Evolutionary conservation across 768 basidiomycete species (phyloP).

Genomic region (Tephrocybe sp.): DNA sequence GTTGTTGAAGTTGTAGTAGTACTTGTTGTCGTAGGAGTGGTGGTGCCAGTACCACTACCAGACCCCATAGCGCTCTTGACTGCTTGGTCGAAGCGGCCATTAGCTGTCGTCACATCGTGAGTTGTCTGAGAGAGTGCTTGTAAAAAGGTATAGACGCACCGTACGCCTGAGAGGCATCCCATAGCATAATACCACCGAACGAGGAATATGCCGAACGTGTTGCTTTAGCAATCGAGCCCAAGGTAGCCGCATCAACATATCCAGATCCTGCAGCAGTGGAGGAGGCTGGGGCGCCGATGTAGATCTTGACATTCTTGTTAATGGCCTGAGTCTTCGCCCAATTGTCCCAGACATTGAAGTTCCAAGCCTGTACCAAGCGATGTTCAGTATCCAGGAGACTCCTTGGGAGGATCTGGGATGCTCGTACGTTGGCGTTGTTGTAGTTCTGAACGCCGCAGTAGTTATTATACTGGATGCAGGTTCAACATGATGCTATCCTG

Average conservation of each 20-base stretch:
- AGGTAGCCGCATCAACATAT: conserved; percentile 43
- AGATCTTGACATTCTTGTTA: conserved; percentile 54
- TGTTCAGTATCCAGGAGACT: too few species aligned
- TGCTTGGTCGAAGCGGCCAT: conserved; percentile 39
- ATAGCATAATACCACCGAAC: conserved; percentile 56
- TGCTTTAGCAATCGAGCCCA: conserved; percentile 38
- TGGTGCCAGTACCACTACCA: conserved; percentile 13
- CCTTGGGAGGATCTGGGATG: too few species aligned
- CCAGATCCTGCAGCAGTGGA: conserved; percentile 52
- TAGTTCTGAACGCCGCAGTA: conserved; percentile 36
- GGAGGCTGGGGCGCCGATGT: conserved; percentile 56
- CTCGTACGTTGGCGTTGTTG: conserved; percentile 38
- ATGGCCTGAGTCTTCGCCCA: conserved; percentile 56
- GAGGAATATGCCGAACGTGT: conserved; percentile 48
- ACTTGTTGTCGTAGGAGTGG: conserved; percentile 19
- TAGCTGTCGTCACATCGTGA: conserved; percentile 27
- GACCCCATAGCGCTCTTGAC: conserved; percentile 40
- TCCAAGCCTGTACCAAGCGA: conserved; percentile 35
- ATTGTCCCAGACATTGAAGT: conserved; percentile 49
- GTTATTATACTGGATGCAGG: conserved; percentile 20
- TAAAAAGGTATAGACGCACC: conserved; percentile 30
- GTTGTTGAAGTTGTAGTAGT: conserved; percentile 8
- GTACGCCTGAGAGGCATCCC: conserved; percentile 42
- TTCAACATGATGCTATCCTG: background rate
- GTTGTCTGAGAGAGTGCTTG: too few species aligned